Evolutionary conservation across 1,284 basidiomycete genomes (phyloP).

Genomic region (Trichosporon sp.): DNA sequence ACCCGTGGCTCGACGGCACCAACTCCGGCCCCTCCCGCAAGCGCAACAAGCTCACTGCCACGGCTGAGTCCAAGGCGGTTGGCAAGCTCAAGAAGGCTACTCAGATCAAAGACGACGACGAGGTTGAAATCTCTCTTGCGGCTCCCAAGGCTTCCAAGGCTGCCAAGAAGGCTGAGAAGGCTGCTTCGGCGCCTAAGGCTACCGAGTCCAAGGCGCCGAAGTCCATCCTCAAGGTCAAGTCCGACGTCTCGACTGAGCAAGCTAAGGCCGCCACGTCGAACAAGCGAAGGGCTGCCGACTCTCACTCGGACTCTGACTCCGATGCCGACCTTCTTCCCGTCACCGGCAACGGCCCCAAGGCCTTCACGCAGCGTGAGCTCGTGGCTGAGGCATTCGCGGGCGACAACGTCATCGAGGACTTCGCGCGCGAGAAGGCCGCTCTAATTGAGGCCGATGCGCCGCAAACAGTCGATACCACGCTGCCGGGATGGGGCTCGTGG

Average conservation of each 20-base stretch:
- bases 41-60: conserved; percentile 70
- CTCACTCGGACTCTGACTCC: conserved; percentile 53
- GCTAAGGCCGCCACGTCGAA: conserved; percentile 27
- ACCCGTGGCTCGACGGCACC: conserved; percentile 71
- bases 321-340: conserved; percentile 54
- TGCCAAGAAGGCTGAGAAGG: conserved; percentile 22
- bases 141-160: conserved; percentile 14
- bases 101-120: conserved; percentile 63
- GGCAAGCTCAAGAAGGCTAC: conserved; percentile 69
- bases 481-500: conserved; percentile 98
- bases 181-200: conserved; percentile 19
- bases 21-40: conserved; percentile 62
- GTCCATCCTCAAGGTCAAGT: conserved; percentile 27
- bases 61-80: conserved; percentile 66
- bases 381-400: conserved; percentile 94
- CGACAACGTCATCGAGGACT: conserved; percentile 91
- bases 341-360: conserved; percentile 40
- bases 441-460: conserved; percentile 84
- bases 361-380: conserved; percentile 68
- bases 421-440: conserved; percentile 76
- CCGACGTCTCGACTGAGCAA: conserved; percentile 22
- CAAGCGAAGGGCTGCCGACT: conserved; percentile 15
- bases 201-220: conserved; percentile 9
- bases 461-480: conserved; percentile 77
- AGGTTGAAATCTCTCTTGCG: conserved; percentile 71